Conservation (phyloP, 2,329 filamentous ascomycete genomes). For the Alternaria postmessia region DNA sequence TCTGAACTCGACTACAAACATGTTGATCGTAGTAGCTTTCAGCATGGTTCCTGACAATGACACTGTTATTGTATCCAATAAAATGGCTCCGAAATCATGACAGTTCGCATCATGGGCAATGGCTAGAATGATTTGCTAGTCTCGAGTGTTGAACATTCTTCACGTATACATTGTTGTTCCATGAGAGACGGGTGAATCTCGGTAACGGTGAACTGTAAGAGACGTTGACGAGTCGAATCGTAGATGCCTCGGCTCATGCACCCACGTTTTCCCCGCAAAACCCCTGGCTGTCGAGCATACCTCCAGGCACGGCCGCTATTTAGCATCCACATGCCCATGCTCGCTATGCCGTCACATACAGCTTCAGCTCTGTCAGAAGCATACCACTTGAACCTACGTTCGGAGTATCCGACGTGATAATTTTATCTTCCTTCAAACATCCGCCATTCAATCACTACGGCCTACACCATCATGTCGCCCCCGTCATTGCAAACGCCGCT, state of each 20-base stretch:
- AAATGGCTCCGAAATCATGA: background rate
- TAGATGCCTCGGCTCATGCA: conserved; percentile 30
- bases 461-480: conserved; percentile 38
- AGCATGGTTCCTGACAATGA: background rate
- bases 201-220: background rate
- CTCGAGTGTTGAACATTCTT: background rate
- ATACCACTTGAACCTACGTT: background rate
- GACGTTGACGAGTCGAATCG: conserved; percentile 21
- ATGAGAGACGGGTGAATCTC: background rate
- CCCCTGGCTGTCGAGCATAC: conserved; percentile 18
- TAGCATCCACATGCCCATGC: conserved; percentile 36
- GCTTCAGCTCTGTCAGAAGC: conserved; percentile 4
- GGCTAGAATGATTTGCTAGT: background rate
- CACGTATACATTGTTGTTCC: background rate
- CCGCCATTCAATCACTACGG: background rate
- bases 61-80: background rate
- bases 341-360: conserved; percentile 21
- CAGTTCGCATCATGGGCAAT: background rate
- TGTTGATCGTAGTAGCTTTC: background rate
- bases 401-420: conserved; percentile 8
- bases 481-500: conserved; percentile 50
- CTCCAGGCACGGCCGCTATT: conserved; percentile 30
- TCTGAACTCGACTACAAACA: background rate
- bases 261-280: conserved; percentile 27
- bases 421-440: background rate